Evolutionary conservation across 257 asterid species (phyloP).

Genomic region (Nemophila menziesii): DNA sequence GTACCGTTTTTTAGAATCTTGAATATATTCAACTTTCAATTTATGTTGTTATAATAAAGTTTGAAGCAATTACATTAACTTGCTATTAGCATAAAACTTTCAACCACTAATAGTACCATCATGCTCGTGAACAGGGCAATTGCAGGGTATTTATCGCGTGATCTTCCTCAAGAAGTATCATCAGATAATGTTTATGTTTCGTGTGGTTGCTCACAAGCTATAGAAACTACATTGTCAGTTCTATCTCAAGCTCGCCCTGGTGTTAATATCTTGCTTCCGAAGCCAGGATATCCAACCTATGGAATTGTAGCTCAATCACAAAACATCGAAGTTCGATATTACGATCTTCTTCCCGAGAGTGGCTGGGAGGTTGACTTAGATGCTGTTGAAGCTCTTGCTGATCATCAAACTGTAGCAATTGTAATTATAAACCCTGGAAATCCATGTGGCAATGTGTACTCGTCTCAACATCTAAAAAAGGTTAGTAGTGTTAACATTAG

Average conservation of each 20-base stretch:
- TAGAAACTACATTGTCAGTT: conserved; percentile 46
- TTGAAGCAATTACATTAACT: no score
- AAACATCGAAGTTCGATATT: conserved; percentile 45
- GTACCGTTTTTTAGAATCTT: no score
- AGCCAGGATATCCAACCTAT: conserved; percentile 75
- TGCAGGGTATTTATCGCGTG: conserved; percentile 59
- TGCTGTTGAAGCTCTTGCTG: conserved; percentile 59
- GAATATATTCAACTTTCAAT: no score
- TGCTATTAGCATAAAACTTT: neutral
- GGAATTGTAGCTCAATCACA: conserved; percentile 57
- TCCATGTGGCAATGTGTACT: conserved; percentile 81
- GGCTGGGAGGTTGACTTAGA: conserved; percentile 71
- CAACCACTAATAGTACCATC: neutral
- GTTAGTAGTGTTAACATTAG: conserved; percentile 10
- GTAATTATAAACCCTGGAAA: conserved; percentile 82
- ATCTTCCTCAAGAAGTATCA: conserved; percentile 45
- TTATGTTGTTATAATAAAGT: no score
- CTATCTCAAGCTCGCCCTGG: conserved; percentile 61
- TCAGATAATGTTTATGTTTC: conserved; percentile 63
- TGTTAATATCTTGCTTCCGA: conserved; percentile 62
- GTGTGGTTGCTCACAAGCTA: conserved; percentile 82
- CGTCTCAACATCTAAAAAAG: conserved; percentile 52
- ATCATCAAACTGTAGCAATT: conserved; percentile 56
- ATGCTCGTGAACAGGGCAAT: conserved; percentile 39
- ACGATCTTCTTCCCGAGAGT: conserved; percentile 48